phyloP scores from a whole-genome alignment of 2,329 filamentous ascomycete species.

The Stagonosporopsis chrysanthemi region DNA sequence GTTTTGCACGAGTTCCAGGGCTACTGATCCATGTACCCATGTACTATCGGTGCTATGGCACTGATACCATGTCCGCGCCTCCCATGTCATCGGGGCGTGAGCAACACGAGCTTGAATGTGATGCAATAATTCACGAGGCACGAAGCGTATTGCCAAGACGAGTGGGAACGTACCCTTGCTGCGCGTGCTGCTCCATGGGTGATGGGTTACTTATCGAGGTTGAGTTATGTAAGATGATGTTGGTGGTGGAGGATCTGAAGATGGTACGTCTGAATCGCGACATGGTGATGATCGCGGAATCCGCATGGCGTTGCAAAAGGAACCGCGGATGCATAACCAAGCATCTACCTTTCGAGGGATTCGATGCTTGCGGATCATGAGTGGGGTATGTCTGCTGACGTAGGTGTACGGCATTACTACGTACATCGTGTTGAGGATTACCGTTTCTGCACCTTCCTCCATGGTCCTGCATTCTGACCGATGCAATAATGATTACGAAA shows the following conservation, averaged over 20 bases:
- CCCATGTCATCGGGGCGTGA: conserved; percentile 18
- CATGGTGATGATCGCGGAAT: too few species aligned
- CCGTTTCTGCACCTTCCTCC: conserved; percentile 2
- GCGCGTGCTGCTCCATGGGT: background rate
- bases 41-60: background rate
- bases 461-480: conserved; percentile 4
- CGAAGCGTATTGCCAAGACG: conserved; percentile 18
- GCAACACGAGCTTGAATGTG: conserved; percentile 12
- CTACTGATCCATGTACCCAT: conserved; percentile 7
- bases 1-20: background rate
- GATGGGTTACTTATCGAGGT: conserved; percentile 6
- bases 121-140: conserved; percentile 8
- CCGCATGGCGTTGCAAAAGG: too few species aligned
- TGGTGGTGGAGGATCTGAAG: conserved; percentile 2
- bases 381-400: conserved; percentile 11
- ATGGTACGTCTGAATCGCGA: conserved; percentile 1
- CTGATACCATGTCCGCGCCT: conserved; percentile 11
- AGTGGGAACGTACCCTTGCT: background rate
- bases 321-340: too few species aligned
- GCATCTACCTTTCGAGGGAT: conserved; percentile 12
- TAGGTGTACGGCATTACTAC: conserved; percentile 12
- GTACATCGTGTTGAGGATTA: conserved; percentile 4
- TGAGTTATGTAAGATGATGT: conserved; percentile 14
- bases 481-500: background rate
- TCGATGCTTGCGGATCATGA: background rate